Base-by-base conservation (phyloP, 2,329 filamentous ascomycete species). In the Calonectria hawksworthii region DNA sequence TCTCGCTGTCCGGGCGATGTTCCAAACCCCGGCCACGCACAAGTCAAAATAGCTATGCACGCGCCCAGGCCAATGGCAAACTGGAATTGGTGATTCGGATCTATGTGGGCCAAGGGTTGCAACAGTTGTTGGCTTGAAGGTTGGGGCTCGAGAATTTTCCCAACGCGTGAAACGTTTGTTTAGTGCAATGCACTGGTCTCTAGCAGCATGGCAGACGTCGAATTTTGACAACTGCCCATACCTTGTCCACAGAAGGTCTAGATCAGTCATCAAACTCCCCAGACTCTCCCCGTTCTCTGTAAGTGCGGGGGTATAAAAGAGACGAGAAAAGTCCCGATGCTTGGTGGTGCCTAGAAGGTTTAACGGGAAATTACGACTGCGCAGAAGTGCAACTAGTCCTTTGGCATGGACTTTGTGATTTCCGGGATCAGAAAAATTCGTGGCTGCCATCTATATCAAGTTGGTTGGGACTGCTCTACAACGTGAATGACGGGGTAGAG, bases 21-120 rank as follows among this genome's bases (percentile, higher is more conserved):
- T 69, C 67, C 67, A 69, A 1, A 61, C 14, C 18, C 52, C 67
- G 28, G 67, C 67, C 3, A 56, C 38, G 47, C 10, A 61, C 13
- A 69, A 36, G 28, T 56, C 51, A 16, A 59, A 38, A 7, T 69
- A 69, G 28, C 51, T 61, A 18, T 69, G 36, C 9, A 61, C 67
- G 21, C 21, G 38, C 14, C 67, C 67, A 1, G 67, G 67, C 67
- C 67, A 61, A 36, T 44, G 36, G 28, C 52, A 54, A 44, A 69
- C 52, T 7, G 51, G 18, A 32, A 61, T 38, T 0, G 54, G 54
- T 8, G 36, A 23, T 61, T 61, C 38, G 7, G 28, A 10, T 47
- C 28, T 30, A 10, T 8, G 11, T 8, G 32, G 34, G n/a, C 21
- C 16, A 0, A 23, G 18, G 2, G 26, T 50, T 61, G 67, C 52